A percentile compares a stretch with the other conserved stretches of the same genome.
Conservation (phyloP, 2,329 filamentous ascomycete genomes). For the Pseudocercospora vitis region DNA sequence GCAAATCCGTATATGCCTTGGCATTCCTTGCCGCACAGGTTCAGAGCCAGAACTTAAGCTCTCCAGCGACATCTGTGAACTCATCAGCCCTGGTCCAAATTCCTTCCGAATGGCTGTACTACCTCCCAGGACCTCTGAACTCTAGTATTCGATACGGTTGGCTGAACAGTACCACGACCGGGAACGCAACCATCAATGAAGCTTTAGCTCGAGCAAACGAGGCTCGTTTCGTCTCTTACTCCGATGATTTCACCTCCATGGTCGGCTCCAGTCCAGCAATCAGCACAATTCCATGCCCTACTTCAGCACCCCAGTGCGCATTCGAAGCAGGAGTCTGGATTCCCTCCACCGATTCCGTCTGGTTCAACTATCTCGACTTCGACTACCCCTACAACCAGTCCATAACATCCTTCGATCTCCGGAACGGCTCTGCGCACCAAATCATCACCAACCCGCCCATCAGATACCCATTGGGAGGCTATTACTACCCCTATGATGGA, state of each 20-base stretch:
- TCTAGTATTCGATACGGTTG: constrained; percentile 3
- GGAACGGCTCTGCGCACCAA: neutral
- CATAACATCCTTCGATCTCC: constrained; percentile 7
- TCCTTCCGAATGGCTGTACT: constrained; percentile 7
- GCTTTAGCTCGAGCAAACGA: neutral
- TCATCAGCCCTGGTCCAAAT: neutral
- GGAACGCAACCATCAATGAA: constrained; percentile 6
- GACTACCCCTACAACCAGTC: constrained; percentile 9
- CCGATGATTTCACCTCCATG: constrained; percentile 5
- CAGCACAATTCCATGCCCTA: neutral
- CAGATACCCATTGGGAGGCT: neutral
- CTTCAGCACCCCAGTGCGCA: constrained; percentile 1
- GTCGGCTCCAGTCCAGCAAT: neutral
- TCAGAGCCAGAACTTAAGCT: neutral
- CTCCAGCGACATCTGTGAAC: neutral
- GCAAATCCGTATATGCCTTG: neutral
- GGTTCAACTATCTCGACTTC: constrained; percentile 12
- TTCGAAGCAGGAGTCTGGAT: constrained; percentile 17
- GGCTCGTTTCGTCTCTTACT: constrained; percentile 8
- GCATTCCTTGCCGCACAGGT: neutral
- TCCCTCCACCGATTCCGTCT: constrained; percentile 6
- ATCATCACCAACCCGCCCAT: constrained; percentile 6
- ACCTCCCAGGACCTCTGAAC: constrained; percentile 7
- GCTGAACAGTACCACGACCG: constrained; percentile 7
- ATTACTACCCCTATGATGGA: constrained; percentile 6